These are phyloP conservation scores for Penicillium rolfsii DNA, from an alignment of 2,329 filamentous ascomycete genomes.

Conservation along the genomic window DNA sequence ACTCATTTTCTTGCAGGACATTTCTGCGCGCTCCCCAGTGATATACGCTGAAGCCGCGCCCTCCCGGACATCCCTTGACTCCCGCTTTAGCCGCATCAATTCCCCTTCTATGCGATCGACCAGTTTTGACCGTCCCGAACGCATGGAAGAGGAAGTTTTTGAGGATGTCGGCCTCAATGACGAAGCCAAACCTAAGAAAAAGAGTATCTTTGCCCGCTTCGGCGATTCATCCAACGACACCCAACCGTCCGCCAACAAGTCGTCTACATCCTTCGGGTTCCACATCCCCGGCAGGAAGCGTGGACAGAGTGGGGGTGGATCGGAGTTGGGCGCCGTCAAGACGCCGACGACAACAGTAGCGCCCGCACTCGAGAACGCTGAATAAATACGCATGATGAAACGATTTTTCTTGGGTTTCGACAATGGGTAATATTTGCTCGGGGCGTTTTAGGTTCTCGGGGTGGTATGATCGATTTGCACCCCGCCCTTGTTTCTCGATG, in stretches of 20 bases:
- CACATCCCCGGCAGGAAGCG: slow-evolving; percentile 73
- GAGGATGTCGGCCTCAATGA: slow-evolving; percentile 89
- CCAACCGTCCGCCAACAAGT: slow-evolving; percentile 46
- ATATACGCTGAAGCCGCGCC: slow-evolving; percentile 59
- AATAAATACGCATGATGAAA: slow-evolving; percentile 22
- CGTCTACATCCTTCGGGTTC: slow-evolving; percentile 59
- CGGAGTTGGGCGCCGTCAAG: slow-evolving; percentile 71
- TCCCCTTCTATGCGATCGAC: slow-evolving; percentile 64
- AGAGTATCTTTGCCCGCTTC: slow-evolving; percentile 76
- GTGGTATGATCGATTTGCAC: background rate
- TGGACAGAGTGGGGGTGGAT: slow-evolving; percentile 69
- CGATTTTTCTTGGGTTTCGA: slow-evolving; percentile 7
- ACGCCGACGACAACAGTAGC: slow-evolving; percentile 20
- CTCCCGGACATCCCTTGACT: slow-evolving; percentile 81
- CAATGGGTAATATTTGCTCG: slow-evolving; percentile 8
- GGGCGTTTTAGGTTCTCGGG: slow-evolving; percentile 6
- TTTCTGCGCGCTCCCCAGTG: slow-evolving; percentile 82
- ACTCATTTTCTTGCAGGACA: slow-evolving; percentile 64
- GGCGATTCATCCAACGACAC: slow-evolving; percentile 58
- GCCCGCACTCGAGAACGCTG: slow-evolving; percentile 20
- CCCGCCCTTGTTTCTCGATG: background rate
- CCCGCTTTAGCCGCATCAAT: slow-evolving; percentile 65
- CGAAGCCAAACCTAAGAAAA: slow-evolving; percentile 73
- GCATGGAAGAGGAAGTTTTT: slow-evolving; percentile 78
- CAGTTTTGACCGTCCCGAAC: slow-evolving; percentile 61